Conservation (phyloP, 2,329 filamentous ascomycete genomes). For the Leptographium flavum region DNA sequence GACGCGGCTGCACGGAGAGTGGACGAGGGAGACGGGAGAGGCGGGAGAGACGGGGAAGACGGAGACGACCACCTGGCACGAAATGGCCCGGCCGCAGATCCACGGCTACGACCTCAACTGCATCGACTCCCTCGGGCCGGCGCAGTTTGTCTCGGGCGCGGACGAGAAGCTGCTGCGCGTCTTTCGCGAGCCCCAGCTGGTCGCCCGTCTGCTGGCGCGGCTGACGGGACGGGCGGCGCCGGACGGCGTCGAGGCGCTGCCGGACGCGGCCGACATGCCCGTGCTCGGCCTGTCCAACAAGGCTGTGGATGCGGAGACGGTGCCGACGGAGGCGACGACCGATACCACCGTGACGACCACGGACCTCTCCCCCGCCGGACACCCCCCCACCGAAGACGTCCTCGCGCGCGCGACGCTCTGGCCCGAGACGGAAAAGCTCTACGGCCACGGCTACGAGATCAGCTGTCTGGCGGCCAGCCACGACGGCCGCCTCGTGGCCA, state of each 20-base stretch:
- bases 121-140: slow-evolving; percentile 57
- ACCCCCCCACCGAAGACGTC: slow-evolving; percentile 80
- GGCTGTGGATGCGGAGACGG: slow-evolving; percentile 49
- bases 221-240: slow-evolving; percentile 38
- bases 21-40: slow-evolving; percentile 28
- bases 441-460: slow-evolving; percentile 95
- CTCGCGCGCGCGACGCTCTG: slow-evolving; percentile 83
- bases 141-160: slow-evolving; percentile 82
- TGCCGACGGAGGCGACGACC: slow-evolving; percentile 18
- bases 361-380: slow-evolving; percentile 20
- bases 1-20: slow-evolving; percentile 70
- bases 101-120: slow-evolving; percentile 98
- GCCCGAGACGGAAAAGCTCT: slow-evolving; percentile 93
- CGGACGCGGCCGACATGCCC: slow-evolving; percentile 87
- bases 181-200: slow-evolving; percentile 76
- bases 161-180: slow-evolving; percentile 97
- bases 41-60: neutral
- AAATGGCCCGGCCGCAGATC: slow-evolving; percentile 90
- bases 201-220: slow-evolving; percentile 57
- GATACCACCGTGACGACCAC: slow-evolving; percentile 16
- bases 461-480: slow-evolving; percentile 70
- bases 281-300: slow-evolving; percentile 95
- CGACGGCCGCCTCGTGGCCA: slow-evolving; percentile 65
- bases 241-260: slow-evolving; percentile 32
- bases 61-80: slow-evolving; percentile 53